phyloP scores from a whole-genome alignment of 2,329 filamentous ascomycete genomes.

The Cladosporium sp. region DNA sequence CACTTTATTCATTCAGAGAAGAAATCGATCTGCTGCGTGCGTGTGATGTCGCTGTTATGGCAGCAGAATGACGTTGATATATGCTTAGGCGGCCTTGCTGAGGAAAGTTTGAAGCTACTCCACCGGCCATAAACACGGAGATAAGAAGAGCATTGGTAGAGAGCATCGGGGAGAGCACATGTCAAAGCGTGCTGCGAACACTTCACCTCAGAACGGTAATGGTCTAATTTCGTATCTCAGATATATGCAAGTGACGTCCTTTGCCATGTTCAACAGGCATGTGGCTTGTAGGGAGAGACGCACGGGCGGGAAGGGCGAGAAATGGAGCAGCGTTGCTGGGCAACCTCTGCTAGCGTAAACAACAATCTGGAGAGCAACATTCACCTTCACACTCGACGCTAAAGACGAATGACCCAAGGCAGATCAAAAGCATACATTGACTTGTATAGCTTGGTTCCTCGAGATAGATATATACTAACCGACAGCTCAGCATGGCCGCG shows the following conservation, averaged over 20 bases:
- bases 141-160: neutral
- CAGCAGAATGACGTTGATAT: neutral
- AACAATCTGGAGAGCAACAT: neutral
- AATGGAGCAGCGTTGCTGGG: neutral
- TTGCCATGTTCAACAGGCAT: neutral
- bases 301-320: neutral
- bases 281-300: neutral
- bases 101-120: neutral
- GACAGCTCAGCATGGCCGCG: conserved; percentile 1
- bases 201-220: no score
- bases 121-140: no score
- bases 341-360: neutral
- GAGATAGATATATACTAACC: neutral
- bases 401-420: conserved; percentile 1
- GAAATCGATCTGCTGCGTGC: neutral
- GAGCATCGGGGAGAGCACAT: no score
- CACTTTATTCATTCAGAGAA: neutral
- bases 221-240: no score
- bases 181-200: neutral
- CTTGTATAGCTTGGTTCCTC: conserved; percentile 9
- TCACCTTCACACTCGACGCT: neutral
- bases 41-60: conserved; percentile 1
- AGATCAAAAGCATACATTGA: conserved; percentile 10
- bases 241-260: no score
- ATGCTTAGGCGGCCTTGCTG: neutral